These are phyloP conservation scores for Quercus mongolica DNA, from an alignment of 306 rosid genomes.

Conservation along the genomic window DNA sequence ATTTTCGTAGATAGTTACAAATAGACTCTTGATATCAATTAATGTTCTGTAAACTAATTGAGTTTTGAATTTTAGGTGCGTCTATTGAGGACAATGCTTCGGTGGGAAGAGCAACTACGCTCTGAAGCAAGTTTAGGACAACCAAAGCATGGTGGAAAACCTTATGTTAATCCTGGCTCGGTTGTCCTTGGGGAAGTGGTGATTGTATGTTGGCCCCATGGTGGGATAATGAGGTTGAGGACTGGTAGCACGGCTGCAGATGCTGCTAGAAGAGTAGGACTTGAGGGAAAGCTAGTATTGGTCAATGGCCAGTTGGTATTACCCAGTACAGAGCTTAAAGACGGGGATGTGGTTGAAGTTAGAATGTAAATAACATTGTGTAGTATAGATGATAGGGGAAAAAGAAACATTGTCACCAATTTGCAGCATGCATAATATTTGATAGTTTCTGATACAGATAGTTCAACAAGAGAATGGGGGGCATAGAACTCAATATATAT, in stretches of 20 bases:
- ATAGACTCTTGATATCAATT: not conserved
- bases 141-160: constrained; percentile 25
- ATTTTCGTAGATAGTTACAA: not conserved
- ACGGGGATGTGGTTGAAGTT: constrained; percentile 94
- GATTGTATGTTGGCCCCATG: constrained; percentile 81
- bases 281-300: constrained; percentile 78
- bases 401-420: not conserved
- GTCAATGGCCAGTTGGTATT: constrained; percentile 75
- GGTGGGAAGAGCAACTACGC: constrained; percentile 89
- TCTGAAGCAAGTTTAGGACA: constrained; percentile 60
- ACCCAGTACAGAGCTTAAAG: constrained; percentile 79
- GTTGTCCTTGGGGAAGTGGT: constrained; percentile 75
- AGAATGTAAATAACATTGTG: constrained; percentile 47
- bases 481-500: not conserved
- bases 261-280: constrained; percentile 90
- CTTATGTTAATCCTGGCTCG: constrained; percentile 27
- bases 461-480: not conserved
- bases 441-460: not conserved
- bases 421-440: not conserved
- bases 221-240: constrained; percentile 76
- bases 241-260: constrained; percentile 95
- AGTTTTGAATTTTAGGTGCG: constrained; percentile 44
- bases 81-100: constrained; percentile 80
- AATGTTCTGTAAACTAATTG: not conserved
- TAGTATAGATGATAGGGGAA: constrained; percentile 14